A percentile compares a stretch with the other conserved stretches of the same genome.
Evolutionary conservation across 768 basidiomycete genomes (phyloP).

Genomic region (Filobasidium wieringae): DNA sequence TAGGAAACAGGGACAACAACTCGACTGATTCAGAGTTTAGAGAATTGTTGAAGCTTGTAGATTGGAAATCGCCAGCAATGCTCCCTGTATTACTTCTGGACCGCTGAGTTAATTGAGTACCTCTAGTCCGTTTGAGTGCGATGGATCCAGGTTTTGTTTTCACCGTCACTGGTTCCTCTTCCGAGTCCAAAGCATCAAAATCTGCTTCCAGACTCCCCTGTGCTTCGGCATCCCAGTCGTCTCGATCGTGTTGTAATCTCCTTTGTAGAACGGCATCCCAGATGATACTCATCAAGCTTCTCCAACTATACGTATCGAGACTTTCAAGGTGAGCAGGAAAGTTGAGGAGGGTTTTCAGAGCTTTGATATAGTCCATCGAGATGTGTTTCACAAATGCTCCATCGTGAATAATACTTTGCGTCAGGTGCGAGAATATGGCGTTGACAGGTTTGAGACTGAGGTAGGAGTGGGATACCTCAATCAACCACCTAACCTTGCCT

Average conservation of each 20-base stretch:
- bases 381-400: slow-evolving; percentile 52
- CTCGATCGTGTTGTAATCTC: slow-evolving; percentile 28
- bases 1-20: slow-evolving; percentile 46
- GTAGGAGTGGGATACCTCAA: slow-evolving; percentile 50
- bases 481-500: slow-evolving; percentile 58
- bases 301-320: slow-evolving; percentile 56
- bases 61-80: background rate
- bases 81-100: background rate
- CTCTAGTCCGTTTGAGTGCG: background rate
- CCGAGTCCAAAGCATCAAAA: slow-evolving; percentile 1
- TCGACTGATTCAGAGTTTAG: slow-evolving; percentile 54
- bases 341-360: slow-evolving; percentile 53
- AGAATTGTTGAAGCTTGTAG: slow-evolving; percentile 2
- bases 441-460: slow-evolving; percentile 51
- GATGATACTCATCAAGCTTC: slow-evolving; percentile 53
- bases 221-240: slow-evolving; percentile 30
- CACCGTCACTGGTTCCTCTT: slow-evolving; percentile 15
- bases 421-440: slow-evolving; percentile 55
- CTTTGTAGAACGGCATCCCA: slow-evolving; percentile 68
- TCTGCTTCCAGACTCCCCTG: slow-evolving; percentile 28
- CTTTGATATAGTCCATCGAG: slow-evolving; percentile 69
- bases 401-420: slow-evolving; percentile 49
- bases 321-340: slow-evolving; percentile 69
- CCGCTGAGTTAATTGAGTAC: background rate
- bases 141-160: slow-evolving; percentile 7